Evolutionary conservation across 306 rosid genomes (phyloP), one percentile per base, ranked within the genome.

Genomic region (Cicer judaicum): DNA sequence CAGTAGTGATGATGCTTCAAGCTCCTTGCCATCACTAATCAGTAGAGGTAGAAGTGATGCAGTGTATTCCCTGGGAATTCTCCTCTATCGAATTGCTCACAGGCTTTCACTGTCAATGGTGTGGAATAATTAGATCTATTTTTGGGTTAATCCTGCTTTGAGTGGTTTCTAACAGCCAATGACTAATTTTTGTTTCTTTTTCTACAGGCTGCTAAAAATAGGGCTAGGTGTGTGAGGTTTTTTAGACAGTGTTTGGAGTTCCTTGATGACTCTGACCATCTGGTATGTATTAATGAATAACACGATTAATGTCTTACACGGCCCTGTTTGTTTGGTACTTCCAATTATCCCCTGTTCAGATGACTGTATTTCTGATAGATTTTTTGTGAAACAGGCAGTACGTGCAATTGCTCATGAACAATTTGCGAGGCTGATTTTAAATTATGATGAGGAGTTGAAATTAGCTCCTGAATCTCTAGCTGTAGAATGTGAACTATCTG

Each of bases 331-430:
- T 54, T 19, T 40, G 6, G 78, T 46, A 39, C 34, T 47, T 50
- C 24, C 64, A 41, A 44, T 50, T 67, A 49, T 71, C 41, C 60
- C 76, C 29, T 43, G 43, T 79, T 64, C 72, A 69, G 42, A 69
- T 49, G 70, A 64, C 62, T 53, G 66, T 70, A 66, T 64, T 82
- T 54, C 76, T 71, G 47, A 64, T 80, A 42, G 50, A 42, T 67
- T 15, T 67, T 81, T 60, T 85, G 50, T 63, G 80, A 21, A 73
- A 82, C 93, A 93, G 98, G 97, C 91, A 36, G 91, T 93, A 8
- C 97, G 97, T 10, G 98, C 98, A 80, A 84, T 86, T 78, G 98
- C 97, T 52, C 98, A 93, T 59, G 98, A 93, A 76, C 98, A 93
- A 80, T 93, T 91, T 83, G 98, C 98, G 2, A 91, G 98, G 90